phyloP scores from a whole-genome alignment of 164 flowering plant species.

The Piper longum region DNA sequence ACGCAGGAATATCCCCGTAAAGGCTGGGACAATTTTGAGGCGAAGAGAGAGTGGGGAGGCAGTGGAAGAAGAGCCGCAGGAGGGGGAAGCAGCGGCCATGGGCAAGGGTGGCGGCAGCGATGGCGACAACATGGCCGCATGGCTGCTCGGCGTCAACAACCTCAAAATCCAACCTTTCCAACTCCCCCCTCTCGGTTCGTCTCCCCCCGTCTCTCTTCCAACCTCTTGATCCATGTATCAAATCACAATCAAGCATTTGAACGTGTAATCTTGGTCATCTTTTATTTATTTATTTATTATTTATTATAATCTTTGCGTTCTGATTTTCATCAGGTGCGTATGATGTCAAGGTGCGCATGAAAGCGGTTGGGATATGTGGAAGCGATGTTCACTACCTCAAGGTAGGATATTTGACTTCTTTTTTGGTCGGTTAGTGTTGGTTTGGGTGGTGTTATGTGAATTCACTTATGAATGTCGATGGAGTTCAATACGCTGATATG shows the following conservation, averaged over 20 bases:
- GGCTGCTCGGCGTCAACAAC: slow-evolving; percentile 67
- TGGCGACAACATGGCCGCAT: slow-evolving; percentile 85
- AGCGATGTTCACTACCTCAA: slow-evolving; percentile 94
- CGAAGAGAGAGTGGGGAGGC: too few relatives aligned
- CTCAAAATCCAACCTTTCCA: slow-evolving; percentile 81
- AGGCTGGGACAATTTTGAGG: too few relatives aligned
- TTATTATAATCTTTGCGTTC: neutral
- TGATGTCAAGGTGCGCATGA: slow-evolving; percentile 83
- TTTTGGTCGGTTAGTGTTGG: neutral
- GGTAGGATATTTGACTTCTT: slow-evolving; percentile 18
- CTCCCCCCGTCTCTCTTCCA: neutral
- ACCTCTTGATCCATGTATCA: neutral
- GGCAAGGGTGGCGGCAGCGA: slow-evolving; percentile 35
- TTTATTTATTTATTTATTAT: neutral
- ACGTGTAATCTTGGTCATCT: neutral
- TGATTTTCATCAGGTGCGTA: slow-evolving; percentile 33
- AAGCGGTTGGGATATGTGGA: slow-evolving; percentile 97
- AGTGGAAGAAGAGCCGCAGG: neutral
- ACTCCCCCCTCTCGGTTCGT: slow-evolving; percentile 72
- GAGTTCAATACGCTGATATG: too few relatives aligned
- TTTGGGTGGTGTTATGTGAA: neutral
- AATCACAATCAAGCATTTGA: neutral
- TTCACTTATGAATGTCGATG: neutral
- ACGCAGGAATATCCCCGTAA: too few relatives aligned
- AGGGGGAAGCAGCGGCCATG: slow-evolving; percentile 3